Conservation (phyloP, 2,329 filamentous ascomycete genomes). For the Colletotrichum ledebouriae region DNA sequence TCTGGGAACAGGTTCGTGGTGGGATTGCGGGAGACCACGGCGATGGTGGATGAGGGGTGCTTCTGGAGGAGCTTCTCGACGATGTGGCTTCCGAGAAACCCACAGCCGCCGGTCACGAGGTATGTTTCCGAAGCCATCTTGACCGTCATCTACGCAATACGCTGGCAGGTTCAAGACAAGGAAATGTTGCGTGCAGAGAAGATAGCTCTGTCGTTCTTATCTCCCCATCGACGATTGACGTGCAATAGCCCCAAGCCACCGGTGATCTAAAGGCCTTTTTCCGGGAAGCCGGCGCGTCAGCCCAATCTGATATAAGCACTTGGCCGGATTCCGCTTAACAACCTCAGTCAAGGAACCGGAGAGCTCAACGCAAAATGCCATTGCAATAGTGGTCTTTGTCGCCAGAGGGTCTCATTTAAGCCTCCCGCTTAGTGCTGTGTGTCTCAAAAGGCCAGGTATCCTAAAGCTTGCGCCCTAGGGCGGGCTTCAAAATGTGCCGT, state of each 20-base stretch:
- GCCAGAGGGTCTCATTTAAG: no score
- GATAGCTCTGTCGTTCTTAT: not conserved
- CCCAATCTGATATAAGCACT: slow-evolving; percentile 24
- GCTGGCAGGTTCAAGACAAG: not conserved
- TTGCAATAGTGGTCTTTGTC: no score
- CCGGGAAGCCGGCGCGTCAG: slow-evolving; percentile 7
- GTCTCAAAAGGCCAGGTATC: no score
- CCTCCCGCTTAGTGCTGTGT: no score
- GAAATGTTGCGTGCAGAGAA: not conserved
- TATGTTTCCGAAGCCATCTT: slow-evolving; percentile 38
- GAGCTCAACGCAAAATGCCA: no score
- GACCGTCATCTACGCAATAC: not conserved
- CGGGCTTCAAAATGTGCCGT: no score
- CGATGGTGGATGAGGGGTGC: slow-evolving; percentile 52
- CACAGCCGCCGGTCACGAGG: slow-evolving; percentile 68
- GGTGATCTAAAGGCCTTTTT: not conserved
- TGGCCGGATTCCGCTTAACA: not conserved
- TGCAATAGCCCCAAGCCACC: no score
- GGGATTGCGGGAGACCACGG: slow-evolving; percentile 63
- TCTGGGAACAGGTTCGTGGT: slow-evolving; percentile 61
- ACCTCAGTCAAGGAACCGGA: not conserved
- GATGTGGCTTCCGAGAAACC: slow-evolving; percentile 67
- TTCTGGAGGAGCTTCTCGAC: slow-evolving; percentile 61
- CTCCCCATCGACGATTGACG: not conserved
- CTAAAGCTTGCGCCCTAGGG: no score